These are phyloP conservation scores for Triticum timopheevii DNA, from an alignment of 176 grass and related monocot species.

Conservation along the genomic window DNA sequence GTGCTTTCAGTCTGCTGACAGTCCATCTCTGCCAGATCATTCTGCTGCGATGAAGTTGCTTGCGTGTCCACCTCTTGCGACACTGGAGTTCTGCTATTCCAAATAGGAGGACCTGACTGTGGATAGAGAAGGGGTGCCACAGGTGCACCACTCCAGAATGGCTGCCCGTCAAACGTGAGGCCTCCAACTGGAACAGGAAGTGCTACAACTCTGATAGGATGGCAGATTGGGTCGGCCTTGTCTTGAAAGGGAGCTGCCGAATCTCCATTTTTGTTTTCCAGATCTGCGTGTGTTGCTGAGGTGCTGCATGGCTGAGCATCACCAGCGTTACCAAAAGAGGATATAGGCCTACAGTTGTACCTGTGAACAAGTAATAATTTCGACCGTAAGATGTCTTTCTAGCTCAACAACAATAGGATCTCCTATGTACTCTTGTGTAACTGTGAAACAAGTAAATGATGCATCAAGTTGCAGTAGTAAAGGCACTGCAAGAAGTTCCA, in stretches of 20 bases:
- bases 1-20: slow-evolving; percentile 18
- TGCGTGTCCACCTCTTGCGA: slow-evolving; percentile 38
- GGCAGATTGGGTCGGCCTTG: slow-evolving; percentile 20
- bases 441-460: neutral
- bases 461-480: too few species aligned
- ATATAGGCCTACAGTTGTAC: slow-evolving; percentile 60
- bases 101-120: slow-evolving; percentile 45
- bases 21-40: slow-evolving; percentile 23
- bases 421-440: slow-evolving; percentile 12
- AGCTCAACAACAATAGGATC: neutral
- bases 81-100: slow-evolving; percentile 31
- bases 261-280: slow-evolving; percentile 40
- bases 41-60: slow-evolving; percentile 30
- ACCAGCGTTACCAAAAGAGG: slow-evolving; percentile 20
- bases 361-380: slow-evolving; percentile 37
- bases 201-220: slow-evolving; percentile 70
- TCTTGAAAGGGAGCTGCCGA: slow-evolving; percentile 40
- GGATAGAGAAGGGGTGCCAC: slow-evolving; percentile 49
- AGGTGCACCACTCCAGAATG: slow-evolving; percentile 36
- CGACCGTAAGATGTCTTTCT: slow-evolving; percentile 18
- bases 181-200: slow-evolving; percentile 63
- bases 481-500: too few species aligned
- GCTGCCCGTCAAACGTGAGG: slow-evolving; percentile 55
- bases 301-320: slow-evolving; percentile 43
- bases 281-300: slow-evolving; percentile 37